Conservation (phyloP, 2,329 filamentous ascomycete genomes). For the Clonostachys rhizophaga region DNA sequence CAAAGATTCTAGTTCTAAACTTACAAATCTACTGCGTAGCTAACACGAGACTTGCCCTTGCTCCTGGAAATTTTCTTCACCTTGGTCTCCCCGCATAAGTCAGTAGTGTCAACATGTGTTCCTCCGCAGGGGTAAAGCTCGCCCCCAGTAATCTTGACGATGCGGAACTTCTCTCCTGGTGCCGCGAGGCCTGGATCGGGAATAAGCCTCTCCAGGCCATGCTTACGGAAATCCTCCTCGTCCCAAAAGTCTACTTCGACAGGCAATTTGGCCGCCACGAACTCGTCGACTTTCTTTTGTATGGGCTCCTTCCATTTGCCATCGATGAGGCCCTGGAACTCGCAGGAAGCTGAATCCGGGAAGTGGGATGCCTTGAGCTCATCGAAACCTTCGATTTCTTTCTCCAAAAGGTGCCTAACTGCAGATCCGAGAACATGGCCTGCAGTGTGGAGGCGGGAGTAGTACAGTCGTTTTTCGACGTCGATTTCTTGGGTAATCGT, state of each 20-base stretch:
- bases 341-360: slow-evolving; percentile 61
- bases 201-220: slow-evolving; percentile 30
- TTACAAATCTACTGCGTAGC: too few relatives aligned
- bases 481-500: slow-evolving; percentile 11
- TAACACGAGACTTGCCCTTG: too few relatives aligned
- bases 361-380: slow-evolving; percentile 71
- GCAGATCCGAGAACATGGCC: too few relatives aligned
- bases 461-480: too few relatives aligned
- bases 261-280: slow-evolving; percentile 5
- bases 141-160: too few relatives aligned
- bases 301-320: slow-evolving; percentile 58
- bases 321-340: slow-evolving; percentile 65
- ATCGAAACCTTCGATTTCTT: slow-evolving; percentile 47
- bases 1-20: too few relatives aligned
- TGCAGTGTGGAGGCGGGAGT: too few relatives aligned
- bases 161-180: too few relatives aligned
- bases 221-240: background rate
- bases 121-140: too few relatives aligned
- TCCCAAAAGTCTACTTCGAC: slow-evolving; percentile 5
- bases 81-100: too few relatives aligned
- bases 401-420: slow-evolving; percentile 1
- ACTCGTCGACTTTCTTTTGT: slow-evolving; percentile 29
- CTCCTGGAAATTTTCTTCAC: too few relatives aligned
- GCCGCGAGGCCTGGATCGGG: slow-evolving; percentile 30
- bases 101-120: too few relatives aligned